Conservation (phyloP, 371 early-diverging fungal genomes). For the Blastocladiella emersonii region DNA sequence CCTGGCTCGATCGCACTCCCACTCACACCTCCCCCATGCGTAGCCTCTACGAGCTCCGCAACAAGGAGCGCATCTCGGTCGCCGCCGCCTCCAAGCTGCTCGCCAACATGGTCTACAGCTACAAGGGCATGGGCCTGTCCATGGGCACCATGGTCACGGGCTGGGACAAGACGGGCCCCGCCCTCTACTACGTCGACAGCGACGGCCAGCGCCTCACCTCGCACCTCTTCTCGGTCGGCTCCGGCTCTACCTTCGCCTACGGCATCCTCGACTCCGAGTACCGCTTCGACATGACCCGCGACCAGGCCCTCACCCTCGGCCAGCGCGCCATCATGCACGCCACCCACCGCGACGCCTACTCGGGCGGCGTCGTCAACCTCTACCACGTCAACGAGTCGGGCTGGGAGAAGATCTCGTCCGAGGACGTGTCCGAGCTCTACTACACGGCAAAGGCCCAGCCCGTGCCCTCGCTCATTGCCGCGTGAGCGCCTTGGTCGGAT, state of each 20-base stretch:
- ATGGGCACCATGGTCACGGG: constrained; percentile 99
- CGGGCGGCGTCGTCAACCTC: constrained; percentile 92
- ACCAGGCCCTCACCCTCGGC: constrained; percentile 93
- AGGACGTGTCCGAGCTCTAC: constrained; percentile 78
- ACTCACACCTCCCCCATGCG: constrained; percentile 2
- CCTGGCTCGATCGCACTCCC: neutral
- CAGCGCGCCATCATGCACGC: constrained; percentile 97
- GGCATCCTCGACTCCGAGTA: constrained; percentile 69
- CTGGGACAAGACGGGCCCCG: constrained; percentile 97
- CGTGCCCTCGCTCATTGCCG: neutral
- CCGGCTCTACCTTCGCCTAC: constrained; percentile 94
- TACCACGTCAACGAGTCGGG: constrained; percentile 88
- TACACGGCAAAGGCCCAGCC: constrained; percentile 21
- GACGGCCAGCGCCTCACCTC: constrained; percentile 91
- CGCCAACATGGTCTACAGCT: constrained; percentile 90
- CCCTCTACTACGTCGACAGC: constrained; percentile 95
- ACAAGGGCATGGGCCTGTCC: constrained; percentile 98
- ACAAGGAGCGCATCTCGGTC: constrained; percentile 97
- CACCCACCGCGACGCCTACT: constrained; percentile 95
- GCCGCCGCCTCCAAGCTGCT: constrained; percentile 97
- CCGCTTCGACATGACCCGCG: constrained; percentile 71
- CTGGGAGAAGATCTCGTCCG: constrained; percentile 76
- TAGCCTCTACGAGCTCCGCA: constrained; percentile 86
- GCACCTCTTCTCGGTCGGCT: constrained; percentile 93
- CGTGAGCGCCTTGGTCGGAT: too few species aligned